phyloP scores from a whole-genome alignment of 805 yeast genomes.

The Scheffersomyces spartinae region DNA sequence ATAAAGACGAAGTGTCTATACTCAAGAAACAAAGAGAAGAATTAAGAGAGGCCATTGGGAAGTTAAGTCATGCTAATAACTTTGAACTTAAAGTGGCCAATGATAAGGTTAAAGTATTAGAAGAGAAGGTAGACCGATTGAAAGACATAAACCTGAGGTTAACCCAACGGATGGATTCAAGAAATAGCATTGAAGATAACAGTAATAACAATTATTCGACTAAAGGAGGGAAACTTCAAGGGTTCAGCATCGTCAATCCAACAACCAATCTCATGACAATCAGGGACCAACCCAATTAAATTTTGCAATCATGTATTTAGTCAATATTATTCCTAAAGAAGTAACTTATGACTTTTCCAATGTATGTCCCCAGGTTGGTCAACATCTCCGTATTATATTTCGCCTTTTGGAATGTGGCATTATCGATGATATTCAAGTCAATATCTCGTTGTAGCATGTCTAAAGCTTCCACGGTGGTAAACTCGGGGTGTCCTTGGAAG shows the following conservation, averaged over 20 bases:
- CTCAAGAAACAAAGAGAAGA: constrained; percentile 29
- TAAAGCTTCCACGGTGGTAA: constrained; percentile 24
- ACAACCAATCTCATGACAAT: no score
- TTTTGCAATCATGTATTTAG: no score
- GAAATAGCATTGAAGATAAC: neutral
- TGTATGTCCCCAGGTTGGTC: constrained; percentile 28
- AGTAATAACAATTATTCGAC: neutral
- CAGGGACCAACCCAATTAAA: no score
- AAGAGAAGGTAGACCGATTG: constrained; percentile 21
- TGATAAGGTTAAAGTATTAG: constrained; percentile 23
- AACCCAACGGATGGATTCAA: constrained; percentile 2
- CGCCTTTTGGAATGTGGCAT: constrained; percentile 14
- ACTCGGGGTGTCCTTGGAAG: constrained; percentile 90
- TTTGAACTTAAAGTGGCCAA: constrained; percentile 23
- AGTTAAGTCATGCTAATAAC: constrained; percentile 22
- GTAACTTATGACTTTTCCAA: constrained; percentile 24
- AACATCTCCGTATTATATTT: constrained; percentile 16
- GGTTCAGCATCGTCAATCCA: constrained; percentile 25
- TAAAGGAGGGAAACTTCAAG: constrained; percentile 27
- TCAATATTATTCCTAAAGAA: constrained; percentile 18
- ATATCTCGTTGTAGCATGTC: constrained; percentile 12
- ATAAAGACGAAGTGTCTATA: no score
- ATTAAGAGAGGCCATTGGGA: constrained; percentile 26
- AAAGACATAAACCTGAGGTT: constrained; percentile 7
- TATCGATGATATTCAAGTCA: constrained; percentile 10